Evolutionary conservation across 371 early-diverging fungal genomes (phyloP), one percentile per base, ranked within the genome.

Genomic region (Mortierella sp.): DNA sequence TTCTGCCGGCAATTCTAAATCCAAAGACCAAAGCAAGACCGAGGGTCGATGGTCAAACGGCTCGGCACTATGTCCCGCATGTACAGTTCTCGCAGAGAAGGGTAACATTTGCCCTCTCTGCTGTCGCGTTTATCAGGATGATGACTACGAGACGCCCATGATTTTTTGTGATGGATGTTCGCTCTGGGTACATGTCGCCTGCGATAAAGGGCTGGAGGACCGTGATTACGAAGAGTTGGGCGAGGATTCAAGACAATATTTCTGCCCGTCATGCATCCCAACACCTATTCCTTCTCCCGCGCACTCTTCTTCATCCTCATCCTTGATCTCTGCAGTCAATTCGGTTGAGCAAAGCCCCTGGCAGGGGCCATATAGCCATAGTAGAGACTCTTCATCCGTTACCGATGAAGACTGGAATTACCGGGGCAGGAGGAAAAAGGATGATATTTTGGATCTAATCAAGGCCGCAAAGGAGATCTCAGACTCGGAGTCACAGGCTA

Each of bases 81-180:
- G 89, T 48, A 84, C 88, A 1, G 58, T 47, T 50, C 77, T 85
- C 48, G 74, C 85, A 9, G 84, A 75, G 11, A 82, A 82, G 41
- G 89, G 84, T 1, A 83, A 85, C 19, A 76, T 87, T 41, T 89
- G 89, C 33, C 87, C 88, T 8, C 71, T 84, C 24, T 89, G 89
- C 72, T 58, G 84, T 19, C 69, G 84, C 16, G 70, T 84, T 2
- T 86, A 89, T 55, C 67, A 76, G 43, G 83, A 80, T 60, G 76
- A 71, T 33, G 78, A 81, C 47, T 78, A 84, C 59, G 86, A 86
- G 60, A 76, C 86, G 33, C 86, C 80, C 43, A 88, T 89, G 88
- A 85, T 88, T 22, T 85, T 86, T 73, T 89, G 88, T 65, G 89
- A 89, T 52, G 77, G 86, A 6, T 89, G 89, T 50, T 75, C 77